Evolutionary conservation across 2,329 filamentous ascomycete species (phyloP), one percentile per base, ranked within the genome.

Genomic region (Alternaria incomplexa): DNA sequence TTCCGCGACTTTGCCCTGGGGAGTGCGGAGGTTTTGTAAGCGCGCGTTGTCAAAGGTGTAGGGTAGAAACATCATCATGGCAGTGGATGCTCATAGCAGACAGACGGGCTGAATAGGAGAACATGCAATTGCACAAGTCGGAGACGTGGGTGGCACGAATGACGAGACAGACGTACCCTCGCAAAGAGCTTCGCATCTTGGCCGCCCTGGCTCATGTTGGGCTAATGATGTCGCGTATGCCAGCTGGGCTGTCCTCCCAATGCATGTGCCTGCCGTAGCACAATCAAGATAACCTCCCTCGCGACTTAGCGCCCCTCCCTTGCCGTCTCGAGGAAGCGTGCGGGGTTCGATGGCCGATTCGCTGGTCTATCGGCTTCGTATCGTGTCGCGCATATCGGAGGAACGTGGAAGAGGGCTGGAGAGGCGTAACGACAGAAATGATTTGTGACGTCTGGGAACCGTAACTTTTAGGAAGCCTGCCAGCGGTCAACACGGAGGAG

Each of bases 151-250:
- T 61, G 67, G 62, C 68, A 67, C 64, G 65, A 47, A 56, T 50
- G 56, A 56, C 26, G 30, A 36, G 56, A 40, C 45, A 61, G 65
- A 89, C 89, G 76, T 90, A 99, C 96, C 86, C 96, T 90, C 82
- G 96, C 95, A 86, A 99, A 99, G 84, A 99, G 90, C 89, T 97
- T 98, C 84, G 96, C 97, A 89, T 98, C 96, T 83, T 96, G 93
- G 84, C 92, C 93, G 81, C 89, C 82, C 67, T 87, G 84, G 80
- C 85, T 88, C 87, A 90, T 90, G 72, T 71, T 83, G 76, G 73
- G 70, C 72, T 74, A 65, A 63, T 67, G 70, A 64, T 72, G 65
- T 69, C 65, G 63, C 56, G 60, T 64, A 58, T 67, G 56, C 57
- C 53, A 62, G 65, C 54, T 64, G 63, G 32, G 70, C 65, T 57